Evolutionary conservation across 2,329 filamentous ascomycete genomes (phyloP).

Genomic region (Ophiostoma sp.): DNA sequence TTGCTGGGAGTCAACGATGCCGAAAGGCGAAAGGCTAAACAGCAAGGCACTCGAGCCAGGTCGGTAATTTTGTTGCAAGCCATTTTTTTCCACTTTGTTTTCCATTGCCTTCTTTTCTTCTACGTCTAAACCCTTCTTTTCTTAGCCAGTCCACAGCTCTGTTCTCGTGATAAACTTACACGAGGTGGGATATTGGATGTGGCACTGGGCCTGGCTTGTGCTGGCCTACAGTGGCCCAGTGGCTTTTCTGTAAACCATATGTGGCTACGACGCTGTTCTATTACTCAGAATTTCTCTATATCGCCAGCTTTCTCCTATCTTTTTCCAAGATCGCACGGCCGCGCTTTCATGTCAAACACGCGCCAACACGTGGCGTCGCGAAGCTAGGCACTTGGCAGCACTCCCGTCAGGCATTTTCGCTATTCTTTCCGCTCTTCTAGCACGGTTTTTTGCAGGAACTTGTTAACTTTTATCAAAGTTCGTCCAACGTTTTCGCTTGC

Average conservation of each 20-base stretch:
- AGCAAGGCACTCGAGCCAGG: background rate
- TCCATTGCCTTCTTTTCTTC: background rate
- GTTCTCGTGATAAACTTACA: background rate
- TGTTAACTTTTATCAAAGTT: background rate
- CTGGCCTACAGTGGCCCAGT: background rate
- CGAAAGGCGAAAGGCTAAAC: background rate
- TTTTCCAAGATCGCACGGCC: background rate
- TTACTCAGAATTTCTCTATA: background rate
- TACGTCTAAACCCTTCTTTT: background rate
- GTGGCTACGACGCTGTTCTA: background rate
- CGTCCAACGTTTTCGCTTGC: background rate
- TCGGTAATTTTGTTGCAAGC: background rate
- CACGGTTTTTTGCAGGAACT: background rate
- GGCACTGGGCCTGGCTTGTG: background rate
- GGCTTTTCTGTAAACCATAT: background rate
- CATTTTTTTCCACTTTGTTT: background rate
- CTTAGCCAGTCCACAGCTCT: background rate
- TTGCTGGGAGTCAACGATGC: background rate
- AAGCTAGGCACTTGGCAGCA: background rate
- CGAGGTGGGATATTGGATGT: background rate
- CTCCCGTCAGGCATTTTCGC: background rate
- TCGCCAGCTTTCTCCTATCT: background rate
- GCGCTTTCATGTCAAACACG: background rate
- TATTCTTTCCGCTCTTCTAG: background rate
- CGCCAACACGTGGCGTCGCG: constrained; percentile 1